phyloP scores from a whole-genome alignment of 2,329 filamentous ascomycete genomes.

The Myriosclerotinia curreyana region DNA sequence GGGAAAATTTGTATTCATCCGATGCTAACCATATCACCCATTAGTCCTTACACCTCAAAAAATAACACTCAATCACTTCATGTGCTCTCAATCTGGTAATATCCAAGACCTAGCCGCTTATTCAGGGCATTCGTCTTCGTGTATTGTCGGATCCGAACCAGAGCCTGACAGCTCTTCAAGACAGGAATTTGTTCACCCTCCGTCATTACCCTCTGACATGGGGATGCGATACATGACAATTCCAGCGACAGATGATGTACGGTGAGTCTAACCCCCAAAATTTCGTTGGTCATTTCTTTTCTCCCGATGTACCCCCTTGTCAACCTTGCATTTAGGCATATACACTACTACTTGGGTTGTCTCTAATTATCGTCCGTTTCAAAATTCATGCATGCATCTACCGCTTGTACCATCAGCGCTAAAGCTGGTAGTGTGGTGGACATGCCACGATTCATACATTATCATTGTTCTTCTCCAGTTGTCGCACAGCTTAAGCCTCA shows the following conservation, averaged over 20 bases:
- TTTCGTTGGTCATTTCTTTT: conserved; percentile 34
- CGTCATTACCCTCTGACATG: conserved; percentile 38
- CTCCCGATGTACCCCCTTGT: conserved; percentile 23
- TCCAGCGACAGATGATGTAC: conserved; percentile 39
- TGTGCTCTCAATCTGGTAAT: conserved; percentile 41
- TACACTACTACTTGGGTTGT: conserved; percentile 24
- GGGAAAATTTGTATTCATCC: conserved; percentile 8
- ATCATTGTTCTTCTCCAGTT: conserved; percentile 26
- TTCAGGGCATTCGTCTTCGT: conserved; percentile 37
- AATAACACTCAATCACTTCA: conserved; percentile 38
- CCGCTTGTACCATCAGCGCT: conserved; percentile 22
- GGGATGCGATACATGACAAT: conserved; percentile 39
- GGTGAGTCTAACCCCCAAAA: conserved; percentile 34
- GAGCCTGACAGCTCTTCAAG: conserved; percentile 40
- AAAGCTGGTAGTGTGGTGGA: conserved; percentile 26
- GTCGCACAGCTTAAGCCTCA: conserved; percentile 38
- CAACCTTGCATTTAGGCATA: conserved; percentile 35
- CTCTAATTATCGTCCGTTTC: conserved; percentile 24
- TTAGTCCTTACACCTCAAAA: conserved; percentile 34
- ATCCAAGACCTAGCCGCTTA: conserved; percentile 38
- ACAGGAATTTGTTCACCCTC: conserved; percentile 36
- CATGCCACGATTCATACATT: conserved; percentile 36
- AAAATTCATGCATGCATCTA: conserved; percentile 27
- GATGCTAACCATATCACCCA: conserved; percentile 28
- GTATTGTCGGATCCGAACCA: conserved; percentile 37